Evolutionary conservation across 306 rosid genomes (phyloP).

Genomic region (Lablab purpureus): DNA sequence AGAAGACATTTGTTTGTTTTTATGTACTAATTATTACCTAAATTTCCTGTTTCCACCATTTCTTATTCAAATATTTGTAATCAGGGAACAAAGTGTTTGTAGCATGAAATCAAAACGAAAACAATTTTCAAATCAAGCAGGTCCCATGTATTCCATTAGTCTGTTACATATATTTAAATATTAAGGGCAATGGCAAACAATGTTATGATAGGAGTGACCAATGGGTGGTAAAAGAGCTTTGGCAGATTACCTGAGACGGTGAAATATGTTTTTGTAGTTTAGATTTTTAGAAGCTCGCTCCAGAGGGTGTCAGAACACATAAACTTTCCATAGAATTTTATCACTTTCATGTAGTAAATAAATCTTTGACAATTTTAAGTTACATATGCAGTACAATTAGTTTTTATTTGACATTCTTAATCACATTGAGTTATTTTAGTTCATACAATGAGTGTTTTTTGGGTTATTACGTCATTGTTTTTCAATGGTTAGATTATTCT

Average conservation of each 20-base stretch:
- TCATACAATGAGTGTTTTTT: background rate
- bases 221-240: conserved; percentile 21
- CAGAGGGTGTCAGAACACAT: conserved; percentile 9
- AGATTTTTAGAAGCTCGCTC: conserved; percentile 12
- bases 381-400: background rate
- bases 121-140: background rate
- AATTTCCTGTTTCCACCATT: background rate
- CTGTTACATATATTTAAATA: conserved; percentile 14
- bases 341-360: background rate
- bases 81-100: background rate
- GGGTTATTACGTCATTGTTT: background rate
- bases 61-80: background rate
- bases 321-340: conserved; percentile 18
- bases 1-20: background rate
- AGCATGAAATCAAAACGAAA: background rate
- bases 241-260: background rate
- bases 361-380: background rate
- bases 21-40: background rate
- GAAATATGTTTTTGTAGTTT: background rate
- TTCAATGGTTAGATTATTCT: conserved; percentile 14
- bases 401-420: conserved; percentile 18
- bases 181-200: conserved; percentile 14
- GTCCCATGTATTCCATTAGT: background rate
- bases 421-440: background rate
- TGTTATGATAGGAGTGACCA: conserved; percentile 9